Percentiles rank a stretch among this genome's conserved stretches.
phyloP scores from a whole-genome alignment of 176 grass and related monocot species.

The Carex scoparia region DNA sequence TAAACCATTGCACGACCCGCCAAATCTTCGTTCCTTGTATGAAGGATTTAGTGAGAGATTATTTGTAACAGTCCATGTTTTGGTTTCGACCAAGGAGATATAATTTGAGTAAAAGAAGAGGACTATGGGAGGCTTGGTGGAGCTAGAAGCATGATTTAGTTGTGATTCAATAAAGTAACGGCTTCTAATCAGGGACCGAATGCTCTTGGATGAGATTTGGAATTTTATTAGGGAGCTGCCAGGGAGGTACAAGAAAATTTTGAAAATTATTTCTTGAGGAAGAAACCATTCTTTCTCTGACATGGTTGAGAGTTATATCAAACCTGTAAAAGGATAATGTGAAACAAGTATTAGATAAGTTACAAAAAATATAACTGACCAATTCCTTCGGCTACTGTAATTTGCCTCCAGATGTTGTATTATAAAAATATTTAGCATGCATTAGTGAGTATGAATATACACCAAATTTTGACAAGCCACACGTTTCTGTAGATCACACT shows the following conservation, averaged over 20 bases:
- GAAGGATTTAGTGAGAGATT: background rate
- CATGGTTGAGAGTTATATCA: background rate
- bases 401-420: no score
- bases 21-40: background rate
- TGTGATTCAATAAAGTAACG: constrained; percentile 1
- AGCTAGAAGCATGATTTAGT: background rate
- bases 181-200: background rate
- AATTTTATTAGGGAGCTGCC: constrained; percentile 8
- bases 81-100: constrained; percentile 7
- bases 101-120: constrained; percentile 4
- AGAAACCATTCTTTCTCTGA: background rate
- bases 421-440: no score
- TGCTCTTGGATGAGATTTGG: background rate
- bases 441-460: no score
- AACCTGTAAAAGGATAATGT: background rate
- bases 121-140: background rate
- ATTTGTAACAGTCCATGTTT: constrained; percentile 2
- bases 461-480: no score
- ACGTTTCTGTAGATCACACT: no score
- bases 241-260: constrained; percentile 10
- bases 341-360: background rate
- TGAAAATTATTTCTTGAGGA: constrained; percentile 11
- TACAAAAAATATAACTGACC: background rate
- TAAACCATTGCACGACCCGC: constrained; percentile 9
- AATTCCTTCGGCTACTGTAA: no score